Conservation (phyloP, 1,284 basidiomycete species). For the Singerocomus inundabilis region DNA sequence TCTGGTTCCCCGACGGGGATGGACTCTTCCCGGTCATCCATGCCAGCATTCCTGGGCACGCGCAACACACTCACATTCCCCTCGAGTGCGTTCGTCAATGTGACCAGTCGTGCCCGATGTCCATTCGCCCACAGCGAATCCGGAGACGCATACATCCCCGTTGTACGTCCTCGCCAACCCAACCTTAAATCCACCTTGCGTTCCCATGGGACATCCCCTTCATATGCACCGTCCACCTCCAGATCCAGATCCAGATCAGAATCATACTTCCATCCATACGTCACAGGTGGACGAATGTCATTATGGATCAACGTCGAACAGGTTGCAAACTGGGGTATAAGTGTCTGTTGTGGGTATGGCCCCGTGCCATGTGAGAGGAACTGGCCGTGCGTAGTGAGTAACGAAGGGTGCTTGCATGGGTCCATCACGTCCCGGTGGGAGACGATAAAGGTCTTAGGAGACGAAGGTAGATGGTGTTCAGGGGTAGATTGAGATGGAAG, state of each 20-base stretch:
- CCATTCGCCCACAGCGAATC: slow-evolving; percentile 48
- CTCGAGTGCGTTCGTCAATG: slow-evolving; percentile 34
- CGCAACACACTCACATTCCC: slow-evolving; percentile 30
- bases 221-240: slow-evolving; percentile 29
- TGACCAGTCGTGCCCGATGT: slow-evolving; percentile 45
- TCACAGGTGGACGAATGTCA: slow-evolving; percentile 57
- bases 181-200: slow-evolving; percentile 54
- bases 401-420: slow-evolving; percentile 55
- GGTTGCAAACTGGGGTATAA: slow-evolving; percentile 58
- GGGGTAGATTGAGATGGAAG: background rate
- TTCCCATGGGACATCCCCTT: slow-evolving; percentile 53
- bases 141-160: slow-evolving; percentile 53
- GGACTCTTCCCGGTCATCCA: slow-evolving; percentile 6
- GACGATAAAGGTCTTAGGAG: slow-evolving; percentile 52
- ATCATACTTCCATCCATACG: slow-evolving; percentile 43
- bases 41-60: slow-evolving; percentile 10
- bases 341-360: slow-evolving; percentile 44
- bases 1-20: slow-evolving; percentile 43
- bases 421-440: slow-evolving; percentile 56
- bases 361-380: slow-evolving; percentile 54
- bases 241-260: slow-evolving; percentile 9
- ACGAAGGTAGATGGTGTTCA: background rate
- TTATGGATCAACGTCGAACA: slow-evolving; percentile 56
- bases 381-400: slow-evolving; percentile 51
- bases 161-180: slow-evolving; percentile 66